Evolutionary conservation across 78 protist genomes (phyloP).

Genomic region (Dictyostelium citrinum): DNA sequence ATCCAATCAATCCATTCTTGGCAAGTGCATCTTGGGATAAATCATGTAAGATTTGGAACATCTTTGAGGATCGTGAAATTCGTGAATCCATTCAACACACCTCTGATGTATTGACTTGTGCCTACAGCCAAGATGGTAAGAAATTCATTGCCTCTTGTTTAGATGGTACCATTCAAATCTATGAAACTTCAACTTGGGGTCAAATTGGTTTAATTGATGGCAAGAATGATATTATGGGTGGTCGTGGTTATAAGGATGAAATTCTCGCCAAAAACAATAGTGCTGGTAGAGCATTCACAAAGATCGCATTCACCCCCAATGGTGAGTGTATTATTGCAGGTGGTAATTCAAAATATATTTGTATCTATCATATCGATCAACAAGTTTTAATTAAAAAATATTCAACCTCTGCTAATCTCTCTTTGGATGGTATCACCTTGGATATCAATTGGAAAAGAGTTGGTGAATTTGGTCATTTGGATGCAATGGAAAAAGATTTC

Average conservation of each 20-base stretch:
- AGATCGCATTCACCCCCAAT: conserved; percentile 86
- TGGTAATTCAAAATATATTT: conserved; percentile 90
- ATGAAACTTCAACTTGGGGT: conserved; percentile 60
- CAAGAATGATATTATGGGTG: conserved; percentile 70
- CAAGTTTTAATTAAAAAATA: conserved; percentile 70
- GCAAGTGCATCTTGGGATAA: conserved; percentile 92
- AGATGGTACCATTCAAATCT: conserved; percentile 74
- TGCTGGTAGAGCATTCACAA: conserved; percentile 63
- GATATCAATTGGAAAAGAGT: conserved; percentile 45
- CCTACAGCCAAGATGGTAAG: conserved; percentile 90
- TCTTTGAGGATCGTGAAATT: conserved; percentile 67
- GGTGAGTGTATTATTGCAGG: conserved; percentile 87
- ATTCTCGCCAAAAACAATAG: conserved; percentile 4
- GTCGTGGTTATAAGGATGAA: conserved; percentile 47
- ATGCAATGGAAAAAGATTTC: conserved; percentile 65
- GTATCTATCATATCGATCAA: conserved; percentile 87
- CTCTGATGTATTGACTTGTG: conserved; percentile 69
- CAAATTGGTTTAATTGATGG: conserved; percentile 86
- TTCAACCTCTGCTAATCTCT: conserved; percentile 26
- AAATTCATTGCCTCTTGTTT: conserved; percentile 25
- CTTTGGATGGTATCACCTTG: conserved; percentile 88
- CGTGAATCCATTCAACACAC: conserved; percentile 65
- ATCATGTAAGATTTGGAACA: conserved; percentile 90
- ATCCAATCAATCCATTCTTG: conserved; percentile 59
- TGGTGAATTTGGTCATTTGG: conserved; percentile 70